Base-by-base conservation (phyloP, 2,329 filamentous ascomycete genomes). In the Fusarium cicatricum region DNA sequence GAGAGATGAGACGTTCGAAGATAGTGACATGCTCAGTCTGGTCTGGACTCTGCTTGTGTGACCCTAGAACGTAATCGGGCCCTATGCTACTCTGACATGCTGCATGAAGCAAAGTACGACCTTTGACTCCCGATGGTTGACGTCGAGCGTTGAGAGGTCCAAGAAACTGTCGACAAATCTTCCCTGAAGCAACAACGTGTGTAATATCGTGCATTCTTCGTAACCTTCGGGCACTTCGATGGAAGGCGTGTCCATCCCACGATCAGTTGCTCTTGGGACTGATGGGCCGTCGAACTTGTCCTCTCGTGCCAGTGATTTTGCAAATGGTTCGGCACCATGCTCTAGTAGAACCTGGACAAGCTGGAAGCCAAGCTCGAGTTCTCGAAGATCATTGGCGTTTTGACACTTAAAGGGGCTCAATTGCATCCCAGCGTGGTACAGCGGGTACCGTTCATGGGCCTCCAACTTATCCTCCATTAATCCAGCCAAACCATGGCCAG, bases 281-380 rank as follows among this genome's bases (percentile, higher is more conserved):
- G 21, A 21, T 21, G 21, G 21, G 21, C 21, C 7, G 4, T 21
- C 7, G 21, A 21, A 21, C 21, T 21, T 21, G 21, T 21, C 21
- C 7, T 21, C 7, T 7, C 7, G 21, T 4, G 7, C 21, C 21
- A 21, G 21, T 21, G 21, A 63, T 7, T 46, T 59, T 9, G 55
- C 60, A 19, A 67, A 67, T 1, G 68, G 71, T 42, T 71, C 52
- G 1, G 66, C 70, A 3, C 70, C 70, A 28, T 69, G 58, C 1
- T 61, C 48, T 12, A 73, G 45, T 3, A 71, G 40, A 2, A 62
- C 7, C 3, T 53, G 38, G 15, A 68, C 36, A 11, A 67, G 26
- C 21, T 44, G 31, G 11, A n/a, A 8, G 1, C 5, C 12, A 11
- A 8, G 8, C 42, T 45, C 28, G 11, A 43, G 11, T 5, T 34